phyloP scores from a whole-genome alignment of 2,329 filamentous ascomycete species.

The Magnaporthiopsis poae region DNA sequence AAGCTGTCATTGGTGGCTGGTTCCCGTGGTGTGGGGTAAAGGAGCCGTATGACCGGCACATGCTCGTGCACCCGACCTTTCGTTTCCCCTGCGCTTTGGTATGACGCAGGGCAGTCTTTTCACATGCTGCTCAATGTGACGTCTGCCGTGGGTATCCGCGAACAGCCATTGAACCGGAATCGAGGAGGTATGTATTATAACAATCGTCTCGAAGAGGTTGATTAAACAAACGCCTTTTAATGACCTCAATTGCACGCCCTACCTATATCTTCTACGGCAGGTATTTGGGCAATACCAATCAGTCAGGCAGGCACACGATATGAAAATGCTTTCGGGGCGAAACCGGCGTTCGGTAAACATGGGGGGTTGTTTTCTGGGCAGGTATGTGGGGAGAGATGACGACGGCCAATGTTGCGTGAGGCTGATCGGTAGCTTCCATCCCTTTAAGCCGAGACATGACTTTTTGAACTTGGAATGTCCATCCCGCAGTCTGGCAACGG shows the following conservation, averaged over 20 bases:
- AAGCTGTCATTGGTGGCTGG: background rate
- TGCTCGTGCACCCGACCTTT: background rate
- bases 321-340: background rate
- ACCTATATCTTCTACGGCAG: too few species aligned
- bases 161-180: too few species aligned
- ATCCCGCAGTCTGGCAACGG: background rate
- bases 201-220: too few species aligned
- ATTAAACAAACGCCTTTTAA: too few species aligned
- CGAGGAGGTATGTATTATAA: too few species aligned
- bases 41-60: slow-evolving; percentile 2
- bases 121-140: slow-evolving; percentile 8
- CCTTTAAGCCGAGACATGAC: background rate
- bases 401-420: background rate
- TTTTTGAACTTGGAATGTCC: background rate
- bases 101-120: slow-evolving; percentile 7
- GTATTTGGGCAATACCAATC: too few species aligned
- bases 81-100: background rate
- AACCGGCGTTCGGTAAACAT: background rate
- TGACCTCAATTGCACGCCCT: too few species aligned
- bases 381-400: background rate
- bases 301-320: background rate
- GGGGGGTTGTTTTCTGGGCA: too few species aligned
- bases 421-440: background rate
- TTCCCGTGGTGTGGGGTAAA: background rate
- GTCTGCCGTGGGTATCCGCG: too few species aligned